A percentile compares a stretch with the other conserved stretches of the same genome.
These are phyloP conservation scores for Pythium angustatum DNA, from an alignment of 352 stramenopile species.

Conservation along the genomic window DNA sequence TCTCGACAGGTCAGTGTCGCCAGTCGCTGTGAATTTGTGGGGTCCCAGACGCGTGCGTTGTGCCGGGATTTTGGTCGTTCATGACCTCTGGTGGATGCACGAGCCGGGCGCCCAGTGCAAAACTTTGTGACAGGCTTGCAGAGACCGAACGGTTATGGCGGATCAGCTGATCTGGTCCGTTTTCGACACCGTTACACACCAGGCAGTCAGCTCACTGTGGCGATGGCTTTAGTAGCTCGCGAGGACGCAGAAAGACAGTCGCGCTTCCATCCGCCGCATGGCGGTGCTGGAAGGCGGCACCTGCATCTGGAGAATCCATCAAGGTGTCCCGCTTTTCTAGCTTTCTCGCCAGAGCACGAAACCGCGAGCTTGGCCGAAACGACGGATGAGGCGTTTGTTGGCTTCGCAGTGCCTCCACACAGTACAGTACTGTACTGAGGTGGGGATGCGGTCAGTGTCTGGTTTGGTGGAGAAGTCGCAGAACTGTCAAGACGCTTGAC, in stretches of 20 bases:
- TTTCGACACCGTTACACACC: neutral
- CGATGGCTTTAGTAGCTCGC: neutral
- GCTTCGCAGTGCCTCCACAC: too few species aligned
- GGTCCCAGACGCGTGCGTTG: neutral
- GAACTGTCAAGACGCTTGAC: too few species aligned
- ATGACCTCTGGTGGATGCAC: neutral
- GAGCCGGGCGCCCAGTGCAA: neutral
- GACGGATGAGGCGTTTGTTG: neutral
- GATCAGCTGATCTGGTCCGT: conserved; percentile 2
- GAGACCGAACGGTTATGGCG: neutral
- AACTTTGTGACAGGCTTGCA: neutral
- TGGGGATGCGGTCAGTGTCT: neutral
- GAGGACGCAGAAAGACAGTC: neutral
- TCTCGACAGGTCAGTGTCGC: neutral
- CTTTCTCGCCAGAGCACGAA: neutral
- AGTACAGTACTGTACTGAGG: neutral
- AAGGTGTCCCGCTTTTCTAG: neutral
- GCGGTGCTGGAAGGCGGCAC: neutral
- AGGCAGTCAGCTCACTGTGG: neutral
- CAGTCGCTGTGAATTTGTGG: neutral
- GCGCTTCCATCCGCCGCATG: neutral
- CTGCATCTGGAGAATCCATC: conserved; percentile 4
- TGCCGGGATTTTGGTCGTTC: neutral
- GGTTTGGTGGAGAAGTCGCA: neutral
- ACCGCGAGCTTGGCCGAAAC: neutral